Evolutionary conservation across 345 rosid genomes (phyloP).

Genomic region (Dipteronia dyeriana): DNA sequence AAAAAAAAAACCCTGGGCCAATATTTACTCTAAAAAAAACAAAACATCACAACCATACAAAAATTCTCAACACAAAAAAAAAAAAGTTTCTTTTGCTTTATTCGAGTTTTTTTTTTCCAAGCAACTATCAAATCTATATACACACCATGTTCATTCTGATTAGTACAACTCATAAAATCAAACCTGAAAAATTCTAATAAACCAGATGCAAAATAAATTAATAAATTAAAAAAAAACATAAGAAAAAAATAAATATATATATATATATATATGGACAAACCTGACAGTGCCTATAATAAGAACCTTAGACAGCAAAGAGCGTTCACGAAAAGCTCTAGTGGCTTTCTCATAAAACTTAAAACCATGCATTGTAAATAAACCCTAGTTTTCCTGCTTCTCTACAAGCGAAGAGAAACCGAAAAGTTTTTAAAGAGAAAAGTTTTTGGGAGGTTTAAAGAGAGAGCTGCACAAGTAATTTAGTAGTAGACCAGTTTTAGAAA

Average conservation of each 20-base stretch:
- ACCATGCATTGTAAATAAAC: constrained; percentile 34
- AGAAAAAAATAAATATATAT: neutral
- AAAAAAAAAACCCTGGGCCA: too few relatives aligned
- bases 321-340: constrained; percentile 38
- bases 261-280: constrained; percentile 1
- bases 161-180: neutral
- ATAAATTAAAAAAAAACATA: neutral
- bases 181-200: neutral
- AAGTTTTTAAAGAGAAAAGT: neutral
- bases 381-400: neutral
- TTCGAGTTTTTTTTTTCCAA: too few relatives aligned
- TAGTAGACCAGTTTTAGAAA: neutral
- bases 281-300: constrained; percentile 54
- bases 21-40: neutral
- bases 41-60: too few relatives aligned
- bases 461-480: constrained; percentile 10
- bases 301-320: constrained; percentile 51
- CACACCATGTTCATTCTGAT: too few relatives aligned
- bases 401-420: neutral
- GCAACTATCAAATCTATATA: neutral
- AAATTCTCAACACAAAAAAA: neutral
- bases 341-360: constrained; percentile 42
- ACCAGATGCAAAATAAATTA: neutral
- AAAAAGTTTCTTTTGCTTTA: neutral
- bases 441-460: constrained; percentile 16